Conservation (phyloP, 805 yeast species). For the Maudiozyma bulderi region DNA sequence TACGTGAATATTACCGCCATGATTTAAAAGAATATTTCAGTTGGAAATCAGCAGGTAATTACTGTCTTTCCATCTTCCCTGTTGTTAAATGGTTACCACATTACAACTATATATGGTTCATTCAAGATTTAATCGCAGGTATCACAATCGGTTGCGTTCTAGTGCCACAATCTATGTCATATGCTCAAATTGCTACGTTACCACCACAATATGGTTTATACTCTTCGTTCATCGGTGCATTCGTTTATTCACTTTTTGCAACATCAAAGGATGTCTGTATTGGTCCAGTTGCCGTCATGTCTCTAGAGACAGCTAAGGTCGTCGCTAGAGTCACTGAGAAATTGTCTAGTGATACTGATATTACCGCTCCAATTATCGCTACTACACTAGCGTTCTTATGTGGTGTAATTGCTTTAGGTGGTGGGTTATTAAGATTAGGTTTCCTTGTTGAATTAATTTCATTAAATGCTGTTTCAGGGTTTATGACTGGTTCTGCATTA, state of each 20-base stretch:
- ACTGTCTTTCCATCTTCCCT: conserved; percentile 64
- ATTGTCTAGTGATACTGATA: conserved; percentile 31
- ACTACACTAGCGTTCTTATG: conserved; percentile 69
- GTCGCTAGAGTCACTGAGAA: conserved; percentile 51
- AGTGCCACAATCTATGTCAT: conserved; percentile 94
- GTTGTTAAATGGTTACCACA: conserved; percentile 75
- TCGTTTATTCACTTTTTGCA: conserved; percentile 82
- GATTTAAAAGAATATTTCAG: conserved; percentile 22
- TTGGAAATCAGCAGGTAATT: conserved; percentile 31
- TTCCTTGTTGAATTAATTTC: conserved; percentile 84
- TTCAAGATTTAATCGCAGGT: conserved; percentile 82
- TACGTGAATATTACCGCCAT: conserved; percentile 18
- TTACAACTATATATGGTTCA: conserved; percentile 71
- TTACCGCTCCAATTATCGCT: conserved; percentile 64
- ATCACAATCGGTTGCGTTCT: conserved; percentile 86
- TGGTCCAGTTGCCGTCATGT: conserved; percentile 97
- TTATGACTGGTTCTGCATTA: conserved; percentile 91
- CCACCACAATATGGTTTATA: conserved; percentile 80
- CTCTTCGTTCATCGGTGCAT: conserved; percentile 85
- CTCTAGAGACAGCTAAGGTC: conserved; percentile 72
- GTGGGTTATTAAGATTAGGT: conserved; percentile 77
- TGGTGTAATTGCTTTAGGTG: conserved; percentile 75
- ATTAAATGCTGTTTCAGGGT: conserved; percentile 85
- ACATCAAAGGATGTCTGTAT: conserved; percentile 92
- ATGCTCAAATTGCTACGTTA: conserved; percentile 77